Base-by-base conservation (phyloP, 1,284 basidiomycete species). In the Bjerkandera adusta region DNA sequence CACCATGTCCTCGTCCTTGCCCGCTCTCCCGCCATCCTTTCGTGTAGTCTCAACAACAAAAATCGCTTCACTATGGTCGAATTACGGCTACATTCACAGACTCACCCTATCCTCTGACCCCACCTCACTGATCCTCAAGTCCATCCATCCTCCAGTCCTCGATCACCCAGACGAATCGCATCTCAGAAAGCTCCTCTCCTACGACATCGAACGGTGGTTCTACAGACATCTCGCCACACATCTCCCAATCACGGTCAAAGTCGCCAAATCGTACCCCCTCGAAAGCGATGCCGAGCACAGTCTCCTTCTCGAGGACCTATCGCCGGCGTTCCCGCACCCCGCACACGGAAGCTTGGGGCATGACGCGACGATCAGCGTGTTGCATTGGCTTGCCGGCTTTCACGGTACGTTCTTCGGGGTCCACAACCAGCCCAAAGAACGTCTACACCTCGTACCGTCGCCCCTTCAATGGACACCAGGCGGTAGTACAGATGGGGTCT, bases 61-160 rank as follows among this genome's bases (percentile, higher is more conserved):
- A 27, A 43, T 56, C 8, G 53, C 55, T 13, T 48, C 55, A 4
- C 50, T 56, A 18, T 56, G 55, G 55, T 56, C 52, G 7, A 46
- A 49, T 36, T 56, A 56, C 35, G 55, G 55, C 7, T 42, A 52
- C 38, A 54, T 54, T 18, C 38, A 54, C 32, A 52, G 55, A 11
- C 43, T 56, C 11, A 13, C 43, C 11, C 38, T 56, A 27, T 11
- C 29, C 22, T 41, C 48, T 8, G 33, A 32, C 8, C 48, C 52
- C 13, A 24, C 27, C 15, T 38, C 53, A 4, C 43, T 56, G 1
- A 52, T 56, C 30, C 48, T 56, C 11, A 54, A 56, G 35, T 50
- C 55, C 36, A 52, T 56, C 25, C 53, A 52, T 33, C 55, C 55
- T 21, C 55, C 55, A 4, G 20, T 35, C 12, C 20, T 34, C n/a